A percentile compares a stretch with the other conserved stretches of the same genome.
Conservation (phyloP, 2,329 filamentous ascomycete genomes). For the Nothophaeocryptopus gaeumannii region DNA sequence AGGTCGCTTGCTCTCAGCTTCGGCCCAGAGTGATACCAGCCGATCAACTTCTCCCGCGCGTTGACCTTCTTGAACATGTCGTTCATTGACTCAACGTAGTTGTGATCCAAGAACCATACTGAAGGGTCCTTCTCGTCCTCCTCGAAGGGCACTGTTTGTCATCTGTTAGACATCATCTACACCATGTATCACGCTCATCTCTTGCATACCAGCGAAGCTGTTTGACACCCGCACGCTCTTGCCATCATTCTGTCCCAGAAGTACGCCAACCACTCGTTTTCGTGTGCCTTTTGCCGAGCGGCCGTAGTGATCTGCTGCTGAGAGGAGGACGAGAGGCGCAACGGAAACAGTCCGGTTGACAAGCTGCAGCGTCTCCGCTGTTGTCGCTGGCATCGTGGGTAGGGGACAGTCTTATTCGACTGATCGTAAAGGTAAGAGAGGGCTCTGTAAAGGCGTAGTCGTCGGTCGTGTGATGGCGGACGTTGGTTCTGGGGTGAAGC, state of each 20-base stretch:
- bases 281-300: conserved; percentile 85
- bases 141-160: conserved; percentile 79
- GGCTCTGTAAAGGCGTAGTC: too few species aligned
- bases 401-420: too few species aligned
- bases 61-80: conserved; percentile 99
- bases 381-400: conserved; percentile 83
- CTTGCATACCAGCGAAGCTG: conserved; percentile 80
- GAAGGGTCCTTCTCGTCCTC: conserved; percentile 98
- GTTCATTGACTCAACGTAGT: conserved; percentile 99
- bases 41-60: conserved; percentile 96
- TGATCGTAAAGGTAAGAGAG: too few species aligned
- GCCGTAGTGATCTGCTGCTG: conserved; percentile 97
- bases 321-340: conserved; percentile 94
- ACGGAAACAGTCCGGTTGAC: conserved; percentile 94
- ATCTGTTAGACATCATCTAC: conserved; percentile 4
- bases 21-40: conserved; percentile 98
- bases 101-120: conserved; percentile 99
- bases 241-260: conserved; percentile 93
- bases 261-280: conserved; percentile 86
- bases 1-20: conserved; percentile 95
- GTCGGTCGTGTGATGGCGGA: too few species aligned
- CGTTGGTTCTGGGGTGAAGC: too few species aligned
- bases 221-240: conserved; percentile 96
- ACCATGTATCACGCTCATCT: conserved; percentile 13
- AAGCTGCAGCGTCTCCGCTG: conserved; percentile 91